A percentile compares a stretch with the other conserved stretches of the same genome.
These are phyloP conservation scores for Aspergillus sp. DNA, from an alignment of 2,329 filamentous ascomycete genomes.

Conservation along the genomic window DNA sequence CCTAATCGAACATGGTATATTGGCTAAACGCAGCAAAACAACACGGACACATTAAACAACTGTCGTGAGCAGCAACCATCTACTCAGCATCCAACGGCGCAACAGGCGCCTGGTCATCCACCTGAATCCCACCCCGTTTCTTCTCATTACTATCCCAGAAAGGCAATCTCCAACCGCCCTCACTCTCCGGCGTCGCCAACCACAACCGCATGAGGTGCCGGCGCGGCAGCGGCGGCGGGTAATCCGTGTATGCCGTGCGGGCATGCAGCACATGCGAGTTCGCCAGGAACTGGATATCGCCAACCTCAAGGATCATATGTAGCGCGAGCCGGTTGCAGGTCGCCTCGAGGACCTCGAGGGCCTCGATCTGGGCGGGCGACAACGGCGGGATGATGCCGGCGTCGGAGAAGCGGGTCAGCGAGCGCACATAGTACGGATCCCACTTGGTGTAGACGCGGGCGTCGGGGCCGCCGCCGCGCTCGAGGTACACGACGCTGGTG, in stretches of 20 bases:
- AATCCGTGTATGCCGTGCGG: constrained; percentile 74
- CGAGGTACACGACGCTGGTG: constrained; percentile 72
- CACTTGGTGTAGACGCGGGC: constrained; percentile 75
- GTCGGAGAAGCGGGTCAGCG: constrained; percentile 70
- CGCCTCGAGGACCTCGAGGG: constrained; percentile 68
- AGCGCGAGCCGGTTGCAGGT: constrained; percentile 70
- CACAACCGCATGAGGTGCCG: constrained; percentile 81
- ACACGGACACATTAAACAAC: not conserved
- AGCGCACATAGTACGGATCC: constrained; percentile 85
- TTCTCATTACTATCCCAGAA: constrained; percentile 78
- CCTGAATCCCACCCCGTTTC: constrained; percentile 86
- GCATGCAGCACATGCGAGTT: constrained; percentile 81
- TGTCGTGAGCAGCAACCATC: too few species aligned
- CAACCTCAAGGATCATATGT: constrained; percentile 83
- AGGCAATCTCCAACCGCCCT: constrained; percentile 82
- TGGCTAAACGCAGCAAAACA: not conserved
- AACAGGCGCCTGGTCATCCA: constrained; percentile 72
- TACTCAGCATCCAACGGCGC: constrained; percentile 78
- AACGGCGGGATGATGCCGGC: constrained; percentile 70
- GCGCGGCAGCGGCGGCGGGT: constrained; percentile 64
- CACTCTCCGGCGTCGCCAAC: constrained; percentile 75
- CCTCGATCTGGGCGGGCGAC: constrained; percentile 65
- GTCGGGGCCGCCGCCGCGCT: constrained; percentile 56
- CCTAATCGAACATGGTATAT: constrained; percentile 7
- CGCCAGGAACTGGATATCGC: constrained; percentile 82